Percentiles rank a stretch among this genome's conserved stretches.
Conservation (phyloP, 768 basidiomycete genomes). For the Leucocoprinus sp. region DNA sequence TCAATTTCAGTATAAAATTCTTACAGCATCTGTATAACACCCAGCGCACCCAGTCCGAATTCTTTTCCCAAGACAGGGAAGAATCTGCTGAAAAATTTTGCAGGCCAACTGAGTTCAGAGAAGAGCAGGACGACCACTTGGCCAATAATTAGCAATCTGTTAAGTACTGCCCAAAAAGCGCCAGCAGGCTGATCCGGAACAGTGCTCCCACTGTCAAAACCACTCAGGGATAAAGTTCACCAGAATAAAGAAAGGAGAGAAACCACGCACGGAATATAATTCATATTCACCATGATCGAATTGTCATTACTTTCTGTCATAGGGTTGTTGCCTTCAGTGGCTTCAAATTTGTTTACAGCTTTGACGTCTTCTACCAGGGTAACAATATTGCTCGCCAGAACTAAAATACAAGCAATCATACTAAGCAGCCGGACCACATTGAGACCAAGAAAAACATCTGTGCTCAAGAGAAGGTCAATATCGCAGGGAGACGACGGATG, state of each 20-base stretch:
- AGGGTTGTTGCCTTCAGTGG: conserved; percentile 25
- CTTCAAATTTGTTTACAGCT: conserved; percentile 62
- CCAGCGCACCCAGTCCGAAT: conserved; percentile 83
- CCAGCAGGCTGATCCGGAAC: conserved; percentile 91
- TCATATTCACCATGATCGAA: conserved; percentile 39
- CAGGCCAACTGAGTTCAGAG: conserved; percentile 79
- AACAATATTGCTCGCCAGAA: conserved; percentile 73
- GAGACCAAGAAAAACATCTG: conserved; percentile 66
- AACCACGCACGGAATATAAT: conserved; percentile 64
- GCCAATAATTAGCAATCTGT: conserved; percentile 80
- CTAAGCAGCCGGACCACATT: conserved; percentile 74
- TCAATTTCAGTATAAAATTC: conserved; percentile 17
- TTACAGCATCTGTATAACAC: conserved; percentile 79
- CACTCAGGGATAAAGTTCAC: neutral
- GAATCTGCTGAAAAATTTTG: conserved; percentile 69
- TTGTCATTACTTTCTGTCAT: conserved; percentile 12
- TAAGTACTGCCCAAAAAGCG: conserved; percentile 86
- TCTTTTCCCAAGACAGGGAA: conserved; percentile 80
- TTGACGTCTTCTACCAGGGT: conserved; percentile 65
- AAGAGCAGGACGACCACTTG: conserved; percentile 75
- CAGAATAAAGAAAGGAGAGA: neutral
- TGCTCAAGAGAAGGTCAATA: neutral
- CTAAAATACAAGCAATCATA: conserved; percentile 70
- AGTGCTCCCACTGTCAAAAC: conserved; percentile 49
- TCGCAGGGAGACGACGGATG: neutral